phyloP scores from a whole-genome alignment of 2,329 filamentous ascomycete species.

The Allantophomopsis cytisporea region DNA sequence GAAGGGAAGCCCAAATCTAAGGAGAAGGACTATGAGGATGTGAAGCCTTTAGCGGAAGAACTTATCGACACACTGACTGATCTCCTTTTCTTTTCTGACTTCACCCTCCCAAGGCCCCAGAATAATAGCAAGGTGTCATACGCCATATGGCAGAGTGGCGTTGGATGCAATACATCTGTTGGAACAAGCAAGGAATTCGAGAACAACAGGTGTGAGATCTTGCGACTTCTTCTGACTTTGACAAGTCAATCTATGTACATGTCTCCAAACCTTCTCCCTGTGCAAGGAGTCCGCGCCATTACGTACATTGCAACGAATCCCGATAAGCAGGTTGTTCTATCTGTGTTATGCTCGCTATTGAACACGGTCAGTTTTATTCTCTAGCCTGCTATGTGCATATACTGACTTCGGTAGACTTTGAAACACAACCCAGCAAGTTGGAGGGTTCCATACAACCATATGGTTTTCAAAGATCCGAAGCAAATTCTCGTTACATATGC shows the following conservation, averaged over 20 bases:
- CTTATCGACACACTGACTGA: constrained; percentile 83
- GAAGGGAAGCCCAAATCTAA: constrained; percentile 32
- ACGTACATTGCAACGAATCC: constrained; percentile 81
- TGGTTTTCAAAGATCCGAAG: constrained; percentile 83
- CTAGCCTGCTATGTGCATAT: background rate
- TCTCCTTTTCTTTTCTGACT: constrained; percentile 79
- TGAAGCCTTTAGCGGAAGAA: constrained; percentile 82
- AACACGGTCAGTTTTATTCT: constrained; percentile 59
- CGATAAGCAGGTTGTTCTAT: constrained; percentile 85
- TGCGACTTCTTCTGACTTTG: constrained; percentile 74
- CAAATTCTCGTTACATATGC: constrained; percentile 86
- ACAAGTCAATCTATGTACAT: constrained; percentile 91
- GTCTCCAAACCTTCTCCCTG: constrained; percentile 64
- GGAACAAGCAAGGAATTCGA: constrained; percentile 86
- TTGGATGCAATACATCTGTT: constrained; percentile 84
- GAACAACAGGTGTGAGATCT: constrained; percentile 80
- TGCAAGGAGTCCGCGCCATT: constrained; percentile 69
- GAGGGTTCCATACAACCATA: constrained; percentile 86
- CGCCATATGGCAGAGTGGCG: constrained; percentile 95
- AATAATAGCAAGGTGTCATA: constrained; percentile 74
- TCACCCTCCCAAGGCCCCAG: constrained; percentile 66
- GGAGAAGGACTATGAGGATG: constrained; percentile 60
- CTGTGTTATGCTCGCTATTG: constrained; percentile 78
- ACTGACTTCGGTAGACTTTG: constrained; percentile 46
- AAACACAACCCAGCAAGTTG: constrained; percentile 94